A percentile compares a stretch with the other conserved stretches of the same genome.
phyloP scores from a whole-genome alignment of 805 yeast species.

The Candida wancherniae region DNA sequence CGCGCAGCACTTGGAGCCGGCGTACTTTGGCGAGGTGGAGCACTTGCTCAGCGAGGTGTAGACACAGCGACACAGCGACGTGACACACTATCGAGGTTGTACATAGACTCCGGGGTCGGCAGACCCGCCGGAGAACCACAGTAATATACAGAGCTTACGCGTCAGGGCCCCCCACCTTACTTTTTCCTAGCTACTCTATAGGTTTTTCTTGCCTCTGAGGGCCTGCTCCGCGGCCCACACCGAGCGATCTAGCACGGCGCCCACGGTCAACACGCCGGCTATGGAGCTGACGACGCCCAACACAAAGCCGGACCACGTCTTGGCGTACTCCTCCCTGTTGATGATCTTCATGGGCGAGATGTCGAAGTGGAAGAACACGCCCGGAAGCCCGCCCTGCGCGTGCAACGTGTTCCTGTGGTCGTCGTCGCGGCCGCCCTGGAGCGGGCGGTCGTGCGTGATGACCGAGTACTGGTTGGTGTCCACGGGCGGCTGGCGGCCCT shows the following conservation, averaged over 20 bases:
- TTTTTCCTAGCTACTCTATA: no score
- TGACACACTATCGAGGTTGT: conserved; percentile 2
- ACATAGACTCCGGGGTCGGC: no score
- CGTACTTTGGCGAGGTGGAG: conserved; percentile 53
- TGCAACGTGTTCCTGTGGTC: conserved; percentile 87
- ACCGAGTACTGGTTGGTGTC: conserved; percentile 91
- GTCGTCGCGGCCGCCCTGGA: conserved; percentile 80
- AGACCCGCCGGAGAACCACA: no score
- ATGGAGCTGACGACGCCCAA: conserved; percentile 81
- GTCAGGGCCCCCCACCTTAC: no score
- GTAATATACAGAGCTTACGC: no score
- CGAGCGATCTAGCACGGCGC: conserved; percentile 80
- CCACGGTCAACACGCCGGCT: conserved; percentile 92
- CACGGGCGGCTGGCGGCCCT: conserved; percentile 37
- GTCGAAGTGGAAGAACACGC: conserved; percentile 81
- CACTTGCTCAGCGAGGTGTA: conserved; percentile 44
- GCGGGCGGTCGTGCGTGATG: conserved; percentile 81
- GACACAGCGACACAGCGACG: conserved; percentile 1
- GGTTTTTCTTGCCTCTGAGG: conserved; percentile 60
- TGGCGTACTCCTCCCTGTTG: conserved; percentile 68
- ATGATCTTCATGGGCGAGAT: conserved; percentile 90
- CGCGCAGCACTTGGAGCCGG: conserved; percentile 42
- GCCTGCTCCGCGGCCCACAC: conserved; percentile 86
- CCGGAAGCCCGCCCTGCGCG: conserved; percentile 85
- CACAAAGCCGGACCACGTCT: conserved; percentile 78